A percentile compares a stretch with the other conserved stretches of the same genome.
These are phyloP conservation scores for Hypoxylon subgilvum DNA, from an alignment of 495 filamentous ascomycete genomes.

Conservation along the genomic window DNA sequence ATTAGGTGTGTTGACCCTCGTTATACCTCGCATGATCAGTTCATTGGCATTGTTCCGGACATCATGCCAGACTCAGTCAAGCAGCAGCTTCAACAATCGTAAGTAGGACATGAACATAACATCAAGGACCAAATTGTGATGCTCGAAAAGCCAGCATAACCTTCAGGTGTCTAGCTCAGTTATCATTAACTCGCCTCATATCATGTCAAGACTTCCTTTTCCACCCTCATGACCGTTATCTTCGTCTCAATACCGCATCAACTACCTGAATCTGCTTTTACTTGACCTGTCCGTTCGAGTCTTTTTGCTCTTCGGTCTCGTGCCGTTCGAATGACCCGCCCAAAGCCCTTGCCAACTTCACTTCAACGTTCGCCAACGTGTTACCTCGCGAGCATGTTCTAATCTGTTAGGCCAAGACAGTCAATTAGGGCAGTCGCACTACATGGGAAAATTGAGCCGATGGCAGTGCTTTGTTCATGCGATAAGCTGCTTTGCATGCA, in stretches of 20 bases:
- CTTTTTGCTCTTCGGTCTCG: constrained; percentile 3
- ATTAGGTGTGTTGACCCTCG: no score
- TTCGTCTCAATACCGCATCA: constrained; percentile 5
- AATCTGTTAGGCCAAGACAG: constrained; percentile 31
- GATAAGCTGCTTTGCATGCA: no score
- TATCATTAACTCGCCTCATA: constrained; percentile 33
- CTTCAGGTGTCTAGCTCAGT: constrained; percentile 8
- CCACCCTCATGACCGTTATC: constrained; percentile 3
- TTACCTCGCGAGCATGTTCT: constrained; percentile 17
- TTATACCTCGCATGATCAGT: no score
- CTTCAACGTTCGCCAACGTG: constrained; percentile 17
- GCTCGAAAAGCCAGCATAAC: constrained; percentile 10
- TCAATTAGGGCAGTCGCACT: constrained; percentile 13
- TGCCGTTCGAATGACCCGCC: constrained; percentile 14
- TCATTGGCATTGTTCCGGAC: no score
- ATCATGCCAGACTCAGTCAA: no score
- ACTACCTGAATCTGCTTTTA: constrained; percentile 12
- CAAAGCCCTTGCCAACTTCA: constrained; percentile 12
- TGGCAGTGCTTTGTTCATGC: no score
- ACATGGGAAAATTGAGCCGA: constrained; percentile 21
- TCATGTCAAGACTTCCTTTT: constrained; percentile 14
- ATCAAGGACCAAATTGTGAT: constrained; percentile 1
- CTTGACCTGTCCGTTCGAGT: constrained; percentile 8
- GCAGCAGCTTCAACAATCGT: background rate
- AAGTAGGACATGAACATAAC: background rate